Evolutionary conservation across 2,329 filamentous ascomycete genomes (phyloP).

Genomic region (Xylaria sp.): DNA sequence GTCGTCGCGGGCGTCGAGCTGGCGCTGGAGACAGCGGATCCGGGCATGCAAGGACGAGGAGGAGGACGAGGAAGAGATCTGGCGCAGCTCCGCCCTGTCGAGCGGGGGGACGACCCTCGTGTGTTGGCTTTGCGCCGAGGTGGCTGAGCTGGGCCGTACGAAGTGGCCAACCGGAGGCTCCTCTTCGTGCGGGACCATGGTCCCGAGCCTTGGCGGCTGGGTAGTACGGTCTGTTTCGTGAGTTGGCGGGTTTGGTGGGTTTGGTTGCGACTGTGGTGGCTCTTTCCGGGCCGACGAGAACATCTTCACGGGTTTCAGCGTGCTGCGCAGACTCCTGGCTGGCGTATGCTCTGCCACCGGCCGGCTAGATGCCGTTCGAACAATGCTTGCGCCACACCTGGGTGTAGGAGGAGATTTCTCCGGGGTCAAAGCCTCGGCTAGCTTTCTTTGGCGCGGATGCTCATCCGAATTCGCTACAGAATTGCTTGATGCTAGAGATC

Average conservation of each 20-base stretch:
- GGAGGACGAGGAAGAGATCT: too few relatives aligned
- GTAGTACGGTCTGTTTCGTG: conserved; percentile 34
- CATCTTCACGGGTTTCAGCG: conserved; percentile 35
- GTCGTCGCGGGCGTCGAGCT: conserved; percentile 58
- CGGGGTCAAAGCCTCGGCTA: not conserved
- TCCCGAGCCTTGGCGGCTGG: conserved; percentile 50
- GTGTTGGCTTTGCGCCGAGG: conserved; percentile 34
- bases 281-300: conserved; percentile 37
- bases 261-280: conserved; percentile 33
- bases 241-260: conserved; percentile 30
- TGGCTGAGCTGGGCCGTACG: conserved; percentile 46
- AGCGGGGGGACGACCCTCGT: not conserved
- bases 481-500: not conserved
- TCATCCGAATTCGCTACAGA: not conserved
- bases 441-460: not conserved
- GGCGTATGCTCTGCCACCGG: conserved; percentile 28
- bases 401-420: conserved; percentile 1
- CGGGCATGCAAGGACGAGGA: conserved; percentile 57
- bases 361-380: conserved; percentile 21
- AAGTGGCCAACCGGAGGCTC: conserved; percentile 54
- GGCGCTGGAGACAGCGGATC: conserved; percentile 60
- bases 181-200: conserved; percentile 52
- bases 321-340: conserved; percentile 28
- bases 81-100: too few relatives aligned
- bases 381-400: not conserved